Conservation (phyloP, 176 grass and related monocot species). For the Cymbopogon citratus region DNA sequence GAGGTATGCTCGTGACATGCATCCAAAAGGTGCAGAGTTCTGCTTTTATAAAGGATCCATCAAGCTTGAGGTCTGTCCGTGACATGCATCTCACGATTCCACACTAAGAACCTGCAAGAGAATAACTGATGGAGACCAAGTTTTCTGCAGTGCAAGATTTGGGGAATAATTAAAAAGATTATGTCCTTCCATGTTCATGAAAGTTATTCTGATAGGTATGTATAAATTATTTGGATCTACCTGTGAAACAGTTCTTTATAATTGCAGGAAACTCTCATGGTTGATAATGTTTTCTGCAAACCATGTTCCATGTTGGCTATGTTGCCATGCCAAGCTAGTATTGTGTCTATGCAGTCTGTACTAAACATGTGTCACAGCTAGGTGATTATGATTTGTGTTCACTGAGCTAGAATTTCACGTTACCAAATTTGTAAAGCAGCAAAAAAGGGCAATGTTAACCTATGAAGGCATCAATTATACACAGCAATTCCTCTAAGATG, state of each 20-base stretch:
- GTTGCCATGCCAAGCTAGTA: constrained; percentile 1
- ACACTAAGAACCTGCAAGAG: constrained; percentile 74
- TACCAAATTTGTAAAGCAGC: constrained; percentile 11
- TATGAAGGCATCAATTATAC: not conserved
- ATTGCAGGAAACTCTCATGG: not conserved
- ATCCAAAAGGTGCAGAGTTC: constrained; percentile 69
- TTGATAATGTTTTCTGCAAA: not conserved
- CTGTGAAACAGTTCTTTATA: not conserved
- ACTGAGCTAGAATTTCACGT: not conserved
- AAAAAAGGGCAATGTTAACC: constrained; percentile 13
- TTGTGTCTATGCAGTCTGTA: not conserved
- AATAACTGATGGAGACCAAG: not conserved
- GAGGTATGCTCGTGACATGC: constrained; percentile 62
- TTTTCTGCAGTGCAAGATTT: constrained; percentile 7
- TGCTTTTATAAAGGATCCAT: constrained; percentile 83
- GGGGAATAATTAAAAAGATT: not conserved
- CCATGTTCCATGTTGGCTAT: not conserved
- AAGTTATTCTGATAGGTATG: not conserved
- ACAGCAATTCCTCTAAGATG: not conserved
- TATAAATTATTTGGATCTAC: not conserved
- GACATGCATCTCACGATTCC: constrained; percentile 68
- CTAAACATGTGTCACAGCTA: not conserved
- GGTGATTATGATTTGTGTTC: not conserved
- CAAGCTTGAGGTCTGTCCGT: constrained; percentile 67
- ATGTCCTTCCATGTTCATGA: constrained; percentile 1